These are phyloP conservation scores for Gossypium schwendimanii DNA, from an alignment of 441 rosid species.

Conservation along the genomic window DNA sequence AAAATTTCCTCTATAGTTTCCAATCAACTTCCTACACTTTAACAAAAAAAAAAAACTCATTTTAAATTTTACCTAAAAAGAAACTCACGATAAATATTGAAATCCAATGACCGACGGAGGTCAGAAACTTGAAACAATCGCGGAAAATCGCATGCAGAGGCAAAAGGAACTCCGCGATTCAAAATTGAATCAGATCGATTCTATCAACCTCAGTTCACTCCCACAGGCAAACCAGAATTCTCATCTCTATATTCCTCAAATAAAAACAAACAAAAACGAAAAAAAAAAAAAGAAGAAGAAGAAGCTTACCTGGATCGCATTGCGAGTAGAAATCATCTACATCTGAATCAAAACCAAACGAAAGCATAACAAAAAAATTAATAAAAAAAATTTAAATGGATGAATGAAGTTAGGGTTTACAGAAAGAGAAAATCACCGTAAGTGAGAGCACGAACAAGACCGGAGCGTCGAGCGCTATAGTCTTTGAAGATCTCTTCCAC, in stretches of 20 bases:
- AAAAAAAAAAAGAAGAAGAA: background rate
- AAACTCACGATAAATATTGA: background rate
- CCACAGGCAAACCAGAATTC: background rate
- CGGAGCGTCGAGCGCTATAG: constrained; percentile 58
- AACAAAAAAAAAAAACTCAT: background rate
- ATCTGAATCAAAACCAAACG: constrained; percentile 31
- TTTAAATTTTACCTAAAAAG: background rate
- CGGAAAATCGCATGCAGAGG: background rate
- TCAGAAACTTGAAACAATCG: background rate
- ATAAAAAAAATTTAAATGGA: background rate
- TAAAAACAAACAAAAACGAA: constrained; percentile 11
- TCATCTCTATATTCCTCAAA: background rate
- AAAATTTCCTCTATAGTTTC: background rate
- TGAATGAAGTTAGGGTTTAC: constrained; percentile 4
- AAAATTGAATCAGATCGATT: background rate
- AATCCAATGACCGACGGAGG: background rate
- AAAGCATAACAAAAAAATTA: background rate
- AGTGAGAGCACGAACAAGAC: constrained; percentile 68
- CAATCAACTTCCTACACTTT: background rate
- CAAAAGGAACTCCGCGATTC: background rate
- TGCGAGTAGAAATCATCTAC: constrained; percentile 66
- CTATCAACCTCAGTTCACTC: background rate
- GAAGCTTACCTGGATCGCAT: constrained; percentile 72
- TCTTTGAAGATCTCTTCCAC: constrained; percentile 92
- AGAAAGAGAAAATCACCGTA: constrained; percentile 31